Evolutionary conservation across 495 filamentous ascomycete genomes (phyloP).

Genomic region (Pyrenopolyporus hunteri): DNA sequence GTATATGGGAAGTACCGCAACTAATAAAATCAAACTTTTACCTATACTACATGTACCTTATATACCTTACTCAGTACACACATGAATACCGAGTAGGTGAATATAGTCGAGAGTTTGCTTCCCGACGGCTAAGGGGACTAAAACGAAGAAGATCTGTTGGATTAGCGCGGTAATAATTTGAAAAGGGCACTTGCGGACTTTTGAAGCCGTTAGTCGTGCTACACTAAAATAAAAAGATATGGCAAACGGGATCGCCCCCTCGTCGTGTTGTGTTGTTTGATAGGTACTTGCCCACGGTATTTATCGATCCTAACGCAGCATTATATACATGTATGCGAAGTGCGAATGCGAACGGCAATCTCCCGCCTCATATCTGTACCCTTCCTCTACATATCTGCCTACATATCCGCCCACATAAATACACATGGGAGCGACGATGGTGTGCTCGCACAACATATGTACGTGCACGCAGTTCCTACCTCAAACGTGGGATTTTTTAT

Average conservation of each 20-base stretch:
- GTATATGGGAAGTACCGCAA: too few species aligned
- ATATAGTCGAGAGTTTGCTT: too few species aligned
- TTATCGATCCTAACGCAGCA: not conserved
- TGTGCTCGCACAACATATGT: slow-evolving; percentile 34
- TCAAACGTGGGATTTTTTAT: slow-evolving; percentile 12
- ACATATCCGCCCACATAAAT: not conserved
- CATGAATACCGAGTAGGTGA: too few species aligned
- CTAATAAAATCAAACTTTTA: too few species aligned
- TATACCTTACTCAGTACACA: too few species aligned
- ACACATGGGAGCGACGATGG: slow-evolving; percentile 9
- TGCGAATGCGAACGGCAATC: not conserved
- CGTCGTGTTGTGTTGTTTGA: not conserved
- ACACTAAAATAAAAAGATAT: not conserved
- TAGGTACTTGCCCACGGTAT: not conserved
- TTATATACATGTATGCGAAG: too few species aligned
- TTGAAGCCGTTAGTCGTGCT: not conserved
- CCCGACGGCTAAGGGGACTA: not conserved
- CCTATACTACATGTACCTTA: too few species aligned
- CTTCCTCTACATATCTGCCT: not conserved
- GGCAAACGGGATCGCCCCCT: too few species aligned
- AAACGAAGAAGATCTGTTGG: too few species aligned
- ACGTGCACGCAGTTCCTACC: slow-evolving; percentile 18
- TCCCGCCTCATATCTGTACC: not conserved
- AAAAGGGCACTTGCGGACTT: slow-evolving; percentile 2
- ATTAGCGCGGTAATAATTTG: slow-evolving; percentile 1